These are phyloP conservation scores for Rhypophila decipiens DNA, from an alignment of 495 filamentous ascomycete species.

Conservation along the genomic window DNA sequence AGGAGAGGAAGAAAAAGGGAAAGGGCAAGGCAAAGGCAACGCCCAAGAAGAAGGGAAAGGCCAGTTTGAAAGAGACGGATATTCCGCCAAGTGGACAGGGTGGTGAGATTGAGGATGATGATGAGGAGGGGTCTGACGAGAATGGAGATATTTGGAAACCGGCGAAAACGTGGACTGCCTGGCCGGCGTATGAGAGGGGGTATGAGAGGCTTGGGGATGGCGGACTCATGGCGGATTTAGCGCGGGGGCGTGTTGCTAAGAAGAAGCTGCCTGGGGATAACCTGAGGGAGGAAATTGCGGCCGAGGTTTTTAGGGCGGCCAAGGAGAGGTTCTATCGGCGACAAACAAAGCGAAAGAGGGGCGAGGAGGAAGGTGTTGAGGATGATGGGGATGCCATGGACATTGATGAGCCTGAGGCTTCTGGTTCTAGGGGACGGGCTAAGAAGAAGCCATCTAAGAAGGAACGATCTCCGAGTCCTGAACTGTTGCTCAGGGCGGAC, in stretches of 20 bases:
- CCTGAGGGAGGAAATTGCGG: constrained; percentile 62
- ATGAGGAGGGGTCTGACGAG: constrained; percentile 17
- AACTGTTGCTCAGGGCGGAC: no score
- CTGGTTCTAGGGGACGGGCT: no score
- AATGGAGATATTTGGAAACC: constrained; percentile 34
- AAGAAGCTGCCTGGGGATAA: constrained; percentile 46
- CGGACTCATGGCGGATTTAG: constrained; percentile 41
- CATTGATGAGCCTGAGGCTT: no score
- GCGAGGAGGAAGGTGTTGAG: no score
- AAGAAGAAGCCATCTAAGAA: no score
- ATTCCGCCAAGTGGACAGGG: no score
- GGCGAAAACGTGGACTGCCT: constrained; percentile 63
- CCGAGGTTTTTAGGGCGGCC: constrained; percentile 52
- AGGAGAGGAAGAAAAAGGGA: constrained; percentile 3
- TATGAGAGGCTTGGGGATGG: constrained; percentile 37
- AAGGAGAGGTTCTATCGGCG: constrained; percentile 66
- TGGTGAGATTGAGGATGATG: constrained; percentile 7
- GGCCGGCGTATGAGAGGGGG: constrained; percentile 64
- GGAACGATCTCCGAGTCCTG: no score
- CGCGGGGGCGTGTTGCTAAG: constrained; percentile 27
- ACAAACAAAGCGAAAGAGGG: no score
- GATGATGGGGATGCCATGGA: no score
- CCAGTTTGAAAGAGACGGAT: no score
- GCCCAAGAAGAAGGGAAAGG: no score
- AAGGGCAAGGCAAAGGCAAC: constrained; percentile 16